A percentile compares a stretch with the other conserved stretches of the same genome.
These are phyloP conservation scores for Lavandula angustifolia DNA, from an alignment of 257 asterid species.

Conservation along the genomic window DNA sequence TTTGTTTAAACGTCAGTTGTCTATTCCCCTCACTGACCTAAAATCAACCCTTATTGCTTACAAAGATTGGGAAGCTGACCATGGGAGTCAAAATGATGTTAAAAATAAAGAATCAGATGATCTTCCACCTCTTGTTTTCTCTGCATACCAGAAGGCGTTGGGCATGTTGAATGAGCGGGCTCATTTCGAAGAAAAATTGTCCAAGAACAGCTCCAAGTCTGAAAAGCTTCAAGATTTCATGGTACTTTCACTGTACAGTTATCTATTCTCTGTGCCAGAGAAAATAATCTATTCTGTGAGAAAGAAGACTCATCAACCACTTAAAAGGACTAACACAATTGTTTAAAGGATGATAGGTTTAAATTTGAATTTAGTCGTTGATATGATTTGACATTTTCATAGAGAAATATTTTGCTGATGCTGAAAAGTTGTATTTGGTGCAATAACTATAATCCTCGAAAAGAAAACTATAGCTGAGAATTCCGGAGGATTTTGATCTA, in stretches of 20 bases:
- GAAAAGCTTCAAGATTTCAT: constrained; percentile 68
- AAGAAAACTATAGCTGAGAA: background rate
- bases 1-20: constrained; percentile 86
- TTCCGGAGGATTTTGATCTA: constrained; percentile 3
- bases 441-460: background rate
- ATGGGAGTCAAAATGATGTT: constrained; percentile 49
- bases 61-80: constrained; percentile 83
- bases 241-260: constrained; percentile 42
- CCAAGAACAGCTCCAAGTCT: constrained; percentile 52
- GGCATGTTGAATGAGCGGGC: constrained; percentile 75
- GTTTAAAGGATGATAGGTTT: background rate
- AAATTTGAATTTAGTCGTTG: constrained; percentile 11
- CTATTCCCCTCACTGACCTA: constrained; percentile 72
- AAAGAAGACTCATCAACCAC: constrained; percentile 11
- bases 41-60: constrained; percentile 59
- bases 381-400: constrained; percentile 14
- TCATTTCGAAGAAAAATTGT: constrained; percentile 66
- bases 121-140: constrained; percentile 62
- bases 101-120: constrained; percentile 55
- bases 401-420: constrained; percentile 7
- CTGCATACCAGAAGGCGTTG: constrained; percentile 74
- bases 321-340: constrained; percentile 13
- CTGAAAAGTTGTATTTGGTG: constrained; percentile 19
- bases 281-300: background rate
- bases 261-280: constrained; percentile 27